Evolutionary conservation across 257 asterid genomes (phyloP).

Genomic region (Echites panduratus): DNA sequence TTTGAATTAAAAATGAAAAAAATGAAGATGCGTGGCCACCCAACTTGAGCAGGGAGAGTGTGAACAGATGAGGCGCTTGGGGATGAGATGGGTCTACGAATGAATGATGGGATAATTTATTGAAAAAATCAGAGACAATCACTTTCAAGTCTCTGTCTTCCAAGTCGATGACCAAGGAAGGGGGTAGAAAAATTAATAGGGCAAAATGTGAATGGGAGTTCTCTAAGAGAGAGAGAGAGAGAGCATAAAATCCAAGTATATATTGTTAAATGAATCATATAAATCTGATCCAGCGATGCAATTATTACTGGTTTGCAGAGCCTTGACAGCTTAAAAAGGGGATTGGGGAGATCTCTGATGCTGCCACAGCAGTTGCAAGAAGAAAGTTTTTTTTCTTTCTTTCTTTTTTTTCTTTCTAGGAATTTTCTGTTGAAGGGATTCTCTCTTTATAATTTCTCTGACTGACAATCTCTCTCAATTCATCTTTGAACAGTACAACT

Average conservation of each 20-base stretch:
- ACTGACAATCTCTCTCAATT: too few species aligned
- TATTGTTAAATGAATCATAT: slow-evolving; percentile 41
- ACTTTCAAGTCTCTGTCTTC: slow-evolving; percentile 30
- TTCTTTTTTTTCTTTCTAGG: too few species aligned
- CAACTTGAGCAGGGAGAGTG: not conserved
- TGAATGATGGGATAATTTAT: slow-evolving; percentile 23
- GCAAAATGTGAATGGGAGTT: slow-evolving; percentile 31
- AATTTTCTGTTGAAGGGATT: not conserved
- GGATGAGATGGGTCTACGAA: slow-evolving; percentile 19
- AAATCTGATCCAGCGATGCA: slow-evolving; percentile 94
- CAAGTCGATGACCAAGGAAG: slow-evolving; percentile 23
- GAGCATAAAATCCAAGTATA: slow-evolving; percentile 38
- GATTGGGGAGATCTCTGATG: slow-evolving; percentile 36
- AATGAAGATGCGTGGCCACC: slow-evolving; percentile 17
- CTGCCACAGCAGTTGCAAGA: too few species aligned
- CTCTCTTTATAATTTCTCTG: not conserved
- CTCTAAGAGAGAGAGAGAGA: slow-evolving; percentile 24
- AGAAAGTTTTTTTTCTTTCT: too few species aligned
- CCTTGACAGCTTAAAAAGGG: slow-evolving; percentile 66
- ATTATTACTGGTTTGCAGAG: slow-evolving; percentile 43
- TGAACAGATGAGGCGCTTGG: slow-evolving; percentile 34
- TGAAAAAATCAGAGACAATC: slow-evolving; percentile 44
- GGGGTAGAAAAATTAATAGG: slow-evolving; percentile 5
- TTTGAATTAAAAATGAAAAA: too few species aligned
- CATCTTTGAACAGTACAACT: too few species aligned